phyloP scores from a whole-genome alignment of 2,329 filamentous ascomycete genomes.

The Coniochaeta prunicola region DNA sequence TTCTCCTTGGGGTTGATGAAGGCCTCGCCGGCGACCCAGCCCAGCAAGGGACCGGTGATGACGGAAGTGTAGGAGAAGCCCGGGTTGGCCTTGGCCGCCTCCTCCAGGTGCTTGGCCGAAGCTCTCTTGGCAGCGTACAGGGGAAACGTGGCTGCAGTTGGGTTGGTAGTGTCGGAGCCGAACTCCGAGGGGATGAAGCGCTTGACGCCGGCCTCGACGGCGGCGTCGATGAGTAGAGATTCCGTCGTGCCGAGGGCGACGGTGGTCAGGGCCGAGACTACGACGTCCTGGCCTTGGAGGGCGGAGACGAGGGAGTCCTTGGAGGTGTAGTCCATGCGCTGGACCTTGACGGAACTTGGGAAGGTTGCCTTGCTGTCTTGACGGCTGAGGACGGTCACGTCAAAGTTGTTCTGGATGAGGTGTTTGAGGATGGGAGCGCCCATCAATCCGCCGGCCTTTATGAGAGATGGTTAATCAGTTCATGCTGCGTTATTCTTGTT shows the following conservation, averaged over 20 bases:
- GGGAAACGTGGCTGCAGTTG: slow-evolving; percentile 12
- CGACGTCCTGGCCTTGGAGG: slow-evolving; percentile 46
- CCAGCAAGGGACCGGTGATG: slow-evolving; percentile 29
- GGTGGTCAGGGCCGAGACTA: slow-evolving; percentile 41
- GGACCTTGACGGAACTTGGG: slow-evolving; percentile 28
- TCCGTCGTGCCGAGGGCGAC: slow-evolving; percentile 33
- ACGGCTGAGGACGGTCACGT: slow-evolving; percentile 44
- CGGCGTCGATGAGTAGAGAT: slow-evolving; percentile 43
- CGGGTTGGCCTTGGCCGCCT: slow-evolving; percentile 28
- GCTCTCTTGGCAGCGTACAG: slow-evolving; percentile 19
- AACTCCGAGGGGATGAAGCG: slow-evolving; percentile 52
- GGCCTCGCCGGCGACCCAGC: slow-evolving; percentile 36
- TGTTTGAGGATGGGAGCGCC: slow-evolving; percentile 20
- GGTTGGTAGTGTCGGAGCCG: slow-evolving; percentile 16
- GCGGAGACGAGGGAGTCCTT: slow-evolving; percentile 33
- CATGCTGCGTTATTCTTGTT: not conserved
- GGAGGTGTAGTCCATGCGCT: slow-evolving; percentile 37
- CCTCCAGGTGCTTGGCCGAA: slow-evolving; percentile 39
- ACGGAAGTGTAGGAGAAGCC: slow-evolving; percentile 27
- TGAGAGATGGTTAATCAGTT: not conserved
- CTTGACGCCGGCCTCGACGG: slow-evolving; percentile 47
- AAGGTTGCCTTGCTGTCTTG: slow-evolving; percentile 27
- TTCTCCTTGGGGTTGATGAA: slow-evolving; percentile 39
- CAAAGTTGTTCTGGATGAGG: slow-evolving; percentile 22
- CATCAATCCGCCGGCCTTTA: slow-evolving; percentile 22